Evolutionary conservation across 345 rosid genomes (phyloP).

Genomic region (Bretschneidera sinensis): DNA sequence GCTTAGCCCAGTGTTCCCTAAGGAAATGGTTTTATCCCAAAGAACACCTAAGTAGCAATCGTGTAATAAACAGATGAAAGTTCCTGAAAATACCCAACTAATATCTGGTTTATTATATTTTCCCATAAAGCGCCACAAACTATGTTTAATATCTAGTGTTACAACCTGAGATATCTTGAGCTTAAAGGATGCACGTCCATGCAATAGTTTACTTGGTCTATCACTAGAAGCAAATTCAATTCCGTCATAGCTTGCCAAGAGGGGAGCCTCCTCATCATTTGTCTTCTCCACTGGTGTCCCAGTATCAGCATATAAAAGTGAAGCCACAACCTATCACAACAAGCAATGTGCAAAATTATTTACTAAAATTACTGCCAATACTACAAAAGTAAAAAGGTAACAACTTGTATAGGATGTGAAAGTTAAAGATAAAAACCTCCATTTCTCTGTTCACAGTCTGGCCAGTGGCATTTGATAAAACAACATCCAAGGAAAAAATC

Average conservation of each 20-base stretch:
- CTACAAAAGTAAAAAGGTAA: neutral
- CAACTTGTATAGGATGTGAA: slow-evolving; percentile 10
- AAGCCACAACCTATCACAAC: slow-evolving; percentile 54
- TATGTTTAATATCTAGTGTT: slow-evolving; percentile 2
- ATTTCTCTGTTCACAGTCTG: slow-evolving; percentile 53
- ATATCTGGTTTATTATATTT: neutral
- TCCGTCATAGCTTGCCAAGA: slow-evolving; percentile 71
- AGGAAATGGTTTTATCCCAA: no score
- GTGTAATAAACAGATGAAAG: no score
- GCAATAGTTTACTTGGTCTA: slow-evolving; percentile 51
- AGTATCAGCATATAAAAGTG: slow-evolving; percentile 69
- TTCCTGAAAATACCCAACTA: neutral
- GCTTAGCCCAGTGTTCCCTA: no score
- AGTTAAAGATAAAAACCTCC: slow-evolving; percentile 44
- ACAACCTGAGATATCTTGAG: slow-evolving; percentile 80
- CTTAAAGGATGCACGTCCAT: slow-evolving; percentile 75
- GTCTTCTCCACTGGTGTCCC: slow-evolving; percentile 61
- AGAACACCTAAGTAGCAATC: no score
- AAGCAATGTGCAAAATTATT: slow-evolving; percentile 14
- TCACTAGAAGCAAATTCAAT: slow-evolving; percentile 62
- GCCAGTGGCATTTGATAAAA: slow-evolving; percentile 58
- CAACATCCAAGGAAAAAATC: slow-evolving; percentile 68
- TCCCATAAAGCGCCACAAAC: slow-evolving; percentile 7
- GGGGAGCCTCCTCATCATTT: slow-evolving; percentile 63
- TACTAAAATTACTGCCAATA: slow-evolving; percentile 1